Percentiles rank a stretch among this genome's conserved stretches.
Evolutionary conservation across 345 rosid species (phyloP).

Genomic region (Acer yangbiense): DNA sequence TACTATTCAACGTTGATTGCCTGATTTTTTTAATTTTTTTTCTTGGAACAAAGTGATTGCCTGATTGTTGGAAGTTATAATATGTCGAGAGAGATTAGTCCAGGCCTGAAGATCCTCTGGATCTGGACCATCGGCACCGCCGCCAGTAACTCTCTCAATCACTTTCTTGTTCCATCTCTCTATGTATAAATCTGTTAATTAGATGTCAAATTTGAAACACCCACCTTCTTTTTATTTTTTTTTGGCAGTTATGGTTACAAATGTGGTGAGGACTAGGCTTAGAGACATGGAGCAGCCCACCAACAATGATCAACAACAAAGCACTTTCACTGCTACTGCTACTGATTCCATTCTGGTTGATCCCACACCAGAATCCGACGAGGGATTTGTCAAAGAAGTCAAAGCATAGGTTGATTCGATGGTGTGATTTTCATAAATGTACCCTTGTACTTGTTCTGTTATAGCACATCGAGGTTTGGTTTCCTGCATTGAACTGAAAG

Average conservation of each 20-base stretch:
- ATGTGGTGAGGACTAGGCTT: conserved; percentile 68
- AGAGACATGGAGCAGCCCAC: conserved; percentile 61
- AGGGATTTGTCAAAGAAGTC: conserved; percentile 35
- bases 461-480: too few species aligned
- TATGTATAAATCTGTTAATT: not conserved
- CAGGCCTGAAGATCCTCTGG: conserved; percentile 86
- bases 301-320: conserved; percentile 38
- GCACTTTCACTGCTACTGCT: not conserved
- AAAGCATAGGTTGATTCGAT: conserved; percentile 10
- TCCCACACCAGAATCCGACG: conserved; percentile 33
- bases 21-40: too few species aligned
- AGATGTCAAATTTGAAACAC: not conserved
- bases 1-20: too few species aligned
- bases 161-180: not conserved
- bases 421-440: not conserved
- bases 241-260: conserved; percentile 64
- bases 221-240: not conserved
- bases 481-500: not conserved
- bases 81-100: conserved; percentile 69
- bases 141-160: conserved; percentile 41
- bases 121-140: conserved; percentile 86
- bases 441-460: not conserved
- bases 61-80: not conserved
- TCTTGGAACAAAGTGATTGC: not conserved
- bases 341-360: conserved; percentile 27